These are phyloP conservation scores for Isoetes taiwanensis DNA, from an alignment of 75 land plant species.

Conservation along the genomic window DNA sequence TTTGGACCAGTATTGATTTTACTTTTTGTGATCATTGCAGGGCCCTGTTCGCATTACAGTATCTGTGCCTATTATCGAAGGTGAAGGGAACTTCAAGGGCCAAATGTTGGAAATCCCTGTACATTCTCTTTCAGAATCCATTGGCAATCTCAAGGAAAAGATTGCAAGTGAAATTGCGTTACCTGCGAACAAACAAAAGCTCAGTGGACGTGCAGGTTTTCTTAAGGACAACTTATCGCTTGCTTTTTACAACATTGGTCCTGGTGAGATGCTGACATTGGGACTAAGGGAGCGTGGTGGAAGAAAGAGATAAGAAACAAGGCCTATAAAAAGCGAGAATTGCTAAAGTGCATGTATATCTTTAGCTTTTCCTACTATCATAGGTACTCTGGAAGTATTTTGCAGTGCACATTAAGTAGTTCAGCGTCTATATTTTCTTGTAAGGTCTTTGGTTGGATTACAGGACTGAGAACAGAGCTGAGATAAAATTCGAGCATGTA, in stretches of 20 bases:
- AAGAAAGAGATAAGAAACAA: too few species aligned
- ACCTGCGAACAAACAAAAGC: constrained; percentile 92
- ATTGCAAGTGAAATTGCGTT: constrained; percentile 83
- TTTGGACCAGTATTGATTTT: neutral
- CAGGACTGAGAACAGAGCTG: too few species aligned
- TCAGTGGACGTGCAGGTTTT: constrained; percentile 78
- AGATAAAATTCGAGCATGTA: too few species aligned
- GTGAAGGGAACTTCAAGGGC: constrained; percentile 88
- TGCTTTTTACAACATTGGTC: constrained; percentile 77
- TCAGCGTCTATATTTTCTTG: too few species aligned
- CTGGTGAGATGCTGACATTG: constrained; percentile 65
- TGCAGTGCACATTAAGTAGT: too few species aligned
- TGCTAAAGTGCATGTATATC: too few species aligned
- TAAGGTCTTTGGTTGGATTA: too few species aligned
- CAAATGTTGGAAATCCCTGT: constrained; percentile 72
- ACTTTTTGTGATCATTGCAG: constrained; percentile 21
- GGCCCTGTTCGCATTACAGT: constrained; percentile 68
- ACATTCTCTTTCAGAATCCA: constrained; percentile 69
- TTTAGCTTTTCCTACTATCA: too few species aligned
- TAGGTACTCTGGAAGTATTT: too few species aligned
- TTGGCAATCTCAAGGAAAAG: constrained; percentile 76
- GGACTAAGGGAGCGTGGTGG: constrained; percentile 98
- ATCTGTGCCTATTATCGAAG: constrained; percentile 72
- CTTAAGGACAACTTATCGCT: constrained; percentile 86
- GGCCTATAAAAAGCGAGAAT: too few species aligned